Evolutionary conservation across 2,329 filamentous ascomycete genomes (phyloP).

Genomic region (Microsporum canis): DNA sequence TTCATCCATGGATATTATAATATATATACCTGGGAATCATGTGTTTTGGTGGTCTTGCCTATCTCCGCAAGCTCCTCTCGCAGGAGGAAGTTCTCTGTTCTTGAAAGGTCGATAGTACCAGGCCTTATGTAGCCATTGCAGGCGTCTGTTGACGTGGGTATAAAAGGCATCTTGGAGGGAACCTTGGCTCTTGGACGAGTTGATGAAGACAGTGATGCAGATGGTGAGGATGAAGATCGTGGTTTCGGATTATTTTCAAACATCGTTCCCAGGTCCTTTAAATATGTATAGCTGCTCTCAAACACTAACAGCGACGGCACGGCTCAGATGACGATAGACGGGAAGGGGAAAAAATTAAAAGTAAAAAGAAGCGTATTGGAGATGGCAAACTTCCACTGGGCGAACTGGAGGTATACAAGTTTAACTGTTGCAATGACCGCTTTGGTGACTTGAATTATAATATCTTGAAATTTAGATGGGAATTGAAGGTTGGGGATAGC

Average conservation of each 20-base stretch:
- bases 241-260: neutral
- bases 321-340: neutral
- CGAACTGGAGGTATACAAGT: neutral
- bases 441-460: neutral
- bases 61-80: slow-evolving; percentile 11
- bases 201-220: neutral
- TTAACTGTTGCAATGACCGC: neutral
- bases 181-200: neutral
- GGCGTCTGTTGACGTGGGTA: neutral
- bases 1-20: neutral
- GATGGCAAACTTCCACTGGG: neutral
- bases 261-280: neutral
- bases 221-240: neutral
- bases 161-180: slow-evolving; percentile 3
- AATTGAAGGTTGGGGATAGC: neutral
- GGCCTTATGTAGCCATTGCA: slow-evolving; percentile 3
- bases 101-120: slow-evolving; percentile 12
- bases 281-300: neutral
- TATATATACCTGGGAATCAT: slow-evolving; percentile 8
- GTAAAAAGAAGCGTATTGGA: neutral
- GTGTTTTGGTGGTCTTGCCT: slow-evolving; percentile 7
- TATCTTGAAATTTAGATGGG: neutral
- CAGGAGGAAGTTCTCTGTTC: slow-evolving; percentile 12
- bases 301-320: neutral
- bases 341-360: neutral